Conservation (phyloP, 2,329 filamentous ascomycete genomes). For the Escovopsis sp. region DNA sequence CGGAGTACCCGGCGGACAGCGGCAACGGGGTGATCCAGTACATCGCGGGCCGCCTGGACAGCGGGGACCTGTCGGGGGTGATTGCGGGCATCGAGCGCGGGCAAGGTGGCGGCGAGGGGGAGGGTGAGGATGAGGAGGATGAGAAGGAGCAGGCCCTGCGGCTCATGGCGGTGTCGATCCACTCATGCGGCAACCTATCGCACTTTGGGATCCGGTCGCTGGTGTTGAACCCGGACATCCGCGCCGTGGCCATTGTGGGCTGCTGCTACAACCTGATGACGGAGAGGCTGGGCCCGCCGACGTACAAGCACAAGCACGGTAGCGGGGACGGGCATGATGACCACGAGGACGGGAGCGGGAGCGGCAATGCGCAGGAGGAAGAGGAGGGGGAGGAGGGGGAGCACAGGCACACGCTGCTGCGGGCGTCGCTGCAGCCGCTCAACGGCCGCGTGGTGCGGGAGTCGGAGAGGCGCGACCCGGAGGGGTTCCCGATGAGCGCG, state of each 20-base stretch:
- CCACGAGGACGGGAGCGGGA: conserved; percentile 35
- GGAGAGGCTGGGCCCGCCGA: conserved; percentile 73
- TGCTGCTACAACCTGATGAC: conserved; percentile 98
- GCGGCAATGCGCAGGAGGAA: conserved; percentile 93
- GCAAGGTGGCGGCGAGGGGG: conserved; percentile 1
- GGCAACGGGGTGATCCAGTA: conserved; percentile 63
- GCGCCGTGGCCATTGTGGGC: conserved; percentile 86
- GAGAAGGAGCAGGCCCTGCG: conserved; percentile 24
- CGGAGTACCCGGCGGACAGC: conserved; percentile 37
- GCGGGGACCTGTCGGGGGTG: conserved; percentile 55
- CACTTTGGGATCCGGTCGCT: conserved; percentile 86
- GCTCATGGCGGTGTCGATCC: conserved; percentile 84
- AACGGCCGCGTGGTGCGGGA: conserved; percentile 56
- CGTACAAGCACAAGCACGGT: conserved; percentile 50
- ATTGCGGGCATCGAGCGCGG: conserved; percentile 41
- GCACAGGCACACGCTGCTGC: conserved; percentile 67
- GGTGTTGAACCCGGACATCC: conserved; percentile 66
- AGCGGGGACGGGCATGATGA: no score
- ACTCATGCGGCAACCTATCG: conserved; percentile 94
- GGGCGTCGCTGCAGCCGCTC: conserved; percentile 50
- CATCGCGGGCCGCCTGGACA: conserved; percentile 57
- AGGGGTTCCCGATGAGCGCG: conserved; percentile 87
- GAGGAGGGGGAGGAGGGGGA: conserved; percentile 81
- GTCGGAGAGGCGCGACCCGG: conserved; percentile 61
- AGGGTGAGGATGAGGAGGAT: not conserved